These are phyloP conservation scores for Tympanopsis confertula DNA, from an alignment of 2,329 filamentous ascomycete genomes.

Conservation along the genomic window DNA sequence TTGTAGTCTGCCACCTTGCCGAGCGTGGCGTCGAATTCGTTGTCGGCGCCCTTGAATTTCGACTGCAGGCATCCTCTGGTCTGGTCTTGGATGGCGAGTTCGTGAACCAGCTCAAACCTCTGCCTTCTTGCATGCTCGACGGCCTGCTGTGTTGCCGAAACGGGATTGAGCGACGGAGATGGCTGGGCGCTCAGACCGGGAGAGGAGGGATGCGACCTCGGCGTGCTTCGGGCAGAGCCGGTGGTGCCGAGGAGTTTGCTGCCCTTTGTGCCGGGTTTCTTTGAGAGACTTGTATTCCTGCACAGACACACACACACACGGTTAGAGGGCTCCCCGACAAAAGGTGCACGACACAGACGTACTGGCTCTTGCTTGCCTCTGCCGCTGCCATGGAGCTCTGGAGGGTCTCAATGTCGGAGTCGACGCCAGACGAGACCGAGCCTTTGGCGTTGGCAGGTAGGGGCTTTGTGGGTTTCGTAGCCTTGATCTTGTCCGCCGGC, in stretches of 20 bases:
- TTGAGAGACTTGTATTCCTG: too few species aligned
- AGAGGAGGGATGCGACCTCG: slow-evolving; percentile 36
- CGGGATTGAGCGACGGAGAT: slow-evolving; percentile 39
- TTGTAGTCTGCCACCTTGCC: slow-evolving; percentile 46
- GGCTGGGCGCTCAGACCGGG: slow-evolving; percentile 40
- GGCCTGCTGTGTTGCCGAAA: slow-evolving; percentile 36
- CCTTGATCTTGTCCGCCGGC: slow-evolving; percentile 17
- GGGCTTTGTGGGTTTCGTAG: slow-evolving; percentile 14
- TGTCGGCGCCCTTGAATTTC: slow-evolving; percentile 35
- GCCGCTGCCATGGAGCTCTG: slow-evolving; percentile 29
- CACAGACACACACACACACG: too few species aligned
- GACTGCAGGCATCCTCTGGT: slow-evolving; percentile 33
- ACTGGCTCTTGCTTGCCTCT: slow-evolving; percentile 30
- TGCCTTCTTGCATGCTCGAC: slow-evolving; percentile 41
- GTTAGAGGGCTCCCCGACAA: too few species aligned
- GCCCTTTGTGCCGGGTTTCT: slow-evolving; percentile 7
- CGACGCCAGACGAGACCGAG: slow-evolving; percentile 25
- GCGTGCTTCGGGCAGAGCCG: neutral
- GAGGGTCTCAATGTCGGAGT: slow-evolving; percentile 37
- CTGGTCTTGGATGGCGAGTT: slow-evolving; percentile 42
- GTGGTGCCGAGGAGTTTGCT: neutral
- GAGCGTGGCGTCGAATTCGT: slow-evolving; percentile 41
- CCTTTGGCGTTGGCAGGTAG: slow-evolving; percentile 9
- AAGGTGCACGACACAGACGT: too few species aligned
- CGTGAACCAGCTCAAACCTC: slow-evolving; percentile 42